Base-by-base conservation (phyloP, 768 basidiomycete genomes). In the Lentinus brumalis region DNA sequence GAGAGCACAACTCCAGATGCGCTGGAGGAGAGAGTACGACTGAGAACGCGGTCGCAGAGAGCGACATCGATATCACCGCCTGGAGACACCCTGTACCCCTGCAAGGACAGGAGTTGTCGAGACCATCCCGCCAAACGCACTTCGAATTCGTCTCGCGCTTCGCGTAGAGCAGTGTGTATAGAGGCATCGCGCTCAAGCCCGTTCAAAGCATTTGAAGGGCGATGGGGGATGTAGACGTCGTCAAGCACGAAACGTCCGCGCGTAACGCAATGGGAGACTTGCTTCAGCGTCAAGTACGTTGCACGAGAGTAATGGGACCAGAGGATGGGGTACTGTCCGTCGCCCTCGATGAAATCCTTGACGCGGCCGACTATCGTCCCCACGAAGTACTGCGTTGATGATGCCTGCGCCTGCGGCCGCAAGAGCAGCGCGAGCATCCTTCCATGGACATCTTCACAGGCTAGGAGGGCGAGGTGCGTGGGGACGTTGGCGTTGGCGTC, bases 191-290 rank as follows among this genome's bases (percentile, higher is more conserved):
- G 53, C 39, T 50, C 50, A 16, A 54, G 41, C 11, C 38, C 56
- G 10, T 56, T 32, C 21, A 41, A 40, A 3, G 50, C 46, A 3
- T 51, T 30, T 1, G 53, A 35, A 2, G 60, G 60, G 15, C 60
- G 60, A 41, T 61, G 42, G 3, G 60, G 60, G 18, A 61, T 61
- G 50, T 61, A 61, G 15, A 61, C 46, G 7, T 61, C 54, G 9
- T 2, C 21, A 18, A 47, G n/a, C 32, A 35, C n/a, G 1, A 30
- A 44, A 6, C 15, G 42, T 5, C 42, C 18, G 42, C 18, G 42
- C 42, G 15, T 44, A 2, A 44, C 42, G 15, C 42, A 44, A 6
- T 44, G 42, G 6, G 4, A 6, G 1, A 44, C 42, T 2, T 47
- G 46, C 9, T 4, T 5, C 1, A 26, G n/a, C 0, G 46, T 18